Evolutionary conservation across 176 grass and related monocot genomes (phyloP).

Genomic region (Saccharum spontaneum): DNA sequence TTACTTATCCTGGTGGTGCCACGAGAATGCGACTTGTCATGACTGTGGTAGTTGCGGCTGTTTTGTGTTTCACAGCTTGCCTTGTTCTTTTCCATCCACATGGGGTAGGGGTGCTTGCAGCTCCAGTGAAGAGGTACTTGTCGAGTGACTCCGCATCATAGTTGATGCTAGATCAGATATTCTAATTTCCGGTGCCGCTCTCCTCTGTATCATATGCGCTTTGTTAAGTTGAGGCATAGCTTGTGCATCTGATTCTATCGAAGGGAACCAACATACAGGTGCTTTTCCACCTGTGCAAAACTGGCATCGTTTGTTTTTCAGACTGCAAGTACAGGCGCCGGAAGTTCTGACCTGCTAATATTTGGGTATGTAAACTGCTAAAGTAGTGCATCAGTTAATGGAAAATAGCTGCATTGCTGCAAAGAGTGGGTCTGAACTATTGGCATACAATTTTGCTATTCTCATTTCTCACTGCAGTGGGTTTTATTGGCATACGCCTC

Average conservation of each 20-base stretch:
- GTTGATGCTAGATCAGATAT: conserved; percentile 39
- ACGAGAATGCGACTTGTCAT: conserved; percentile 46
- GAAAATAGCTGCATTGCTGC: not conserved
- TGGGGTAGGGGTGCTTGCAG: conserved; percentile 48
- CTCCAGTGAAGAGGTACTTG: conserved; percentile 69
- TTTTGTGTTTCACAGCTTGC: conserved; percentile 80
- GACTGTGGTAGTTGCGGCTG: conserved; percentile 47
- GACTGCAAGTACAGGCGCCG: conserved; percentile 2
- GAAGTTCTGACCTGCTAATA: not conserved
- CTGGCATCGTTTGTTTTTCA: not conserved
- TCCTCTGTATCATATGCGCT: conserved; percentile 34
- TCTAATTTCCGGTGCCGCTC: not conserved
- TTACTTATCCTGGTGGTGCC: conserved; percentile 40
- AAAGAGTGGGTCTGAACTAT: not conserved
- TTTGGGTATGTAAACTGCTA: not conserved
- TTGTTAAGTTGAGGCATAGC: conserved; percentile 19
- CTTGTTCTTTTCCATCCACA: conserved; percentile 72
- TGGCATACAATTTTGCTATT: not conserved
- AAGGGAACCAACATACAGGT: not conserved
- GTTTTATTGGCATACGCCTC: not conserved
- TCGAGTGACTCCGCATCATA: conserved; percentile 45
- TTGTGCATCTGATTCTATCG: conserved; percentile 10
- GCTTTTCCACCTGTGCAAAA: not conserved
- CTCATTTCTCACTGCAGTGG: too few relatives aligned
- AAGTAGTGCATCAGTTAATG: not conserved